Conservation (phyloP, 495 filamentous ascomycete genomes). For the Penicillium simplicissimum region DNA sequence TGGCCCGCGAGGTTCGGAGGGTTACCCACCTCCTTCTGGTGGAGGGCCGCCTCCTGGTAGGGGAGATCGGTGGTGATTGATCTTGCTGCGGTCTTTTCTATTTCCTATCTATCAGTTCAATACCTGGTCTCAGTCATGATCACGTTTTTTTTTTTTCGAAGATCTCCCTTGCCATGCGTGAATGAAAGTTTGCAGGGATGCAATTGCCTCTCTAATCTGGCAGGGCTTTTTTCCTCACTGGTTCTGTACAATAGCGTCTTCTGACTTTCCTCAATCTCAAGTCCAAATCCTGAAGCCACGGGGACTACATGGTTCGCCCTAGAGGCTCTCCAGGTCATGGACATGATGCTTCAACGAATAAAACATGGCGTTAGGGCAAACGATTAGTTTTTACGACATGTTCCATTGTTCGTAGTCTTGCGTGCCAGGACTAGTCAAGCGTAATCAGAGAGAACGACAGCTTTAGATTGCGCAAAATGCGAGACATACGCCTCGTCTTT, state of each 20-base stretch:
- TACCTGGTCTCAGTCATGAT: conserved; percentile 12
- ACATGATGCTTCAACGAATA: conserved; percentile 4
- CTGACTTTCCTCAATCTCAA: conserved; percentile 8
- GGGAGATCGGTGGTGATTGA: conserved; percentile 28
- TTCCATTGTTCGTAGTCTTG: neutral
- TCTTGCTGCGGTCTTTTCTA: conserved; percentile 6
- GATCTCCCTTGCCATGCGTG: neutral
- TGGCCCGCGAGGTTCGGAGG: conserved; percentile 37
- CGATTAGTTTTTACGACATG: neutral
- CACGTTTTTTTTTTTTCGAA: conserved; percentile 3
- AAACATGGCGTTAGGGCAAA: conserved; percentile 2
- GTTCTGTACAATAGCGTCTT: conserved; percentile 30
- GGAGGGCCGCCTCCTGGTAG: conserved; percentile 25
- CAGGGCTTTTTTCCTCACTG: conserved; percentile 7
- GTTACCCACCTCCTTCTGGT: conserved; percentile 32
- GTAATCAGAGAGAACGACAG: neutral
- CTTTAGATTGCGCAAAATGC: neutral
- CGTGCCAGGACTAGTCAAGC: too few relatives aligned
- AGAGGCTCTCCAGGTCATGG: neutral
- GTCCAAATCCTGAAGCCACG: neutral
- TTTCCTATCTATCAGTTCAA: conserved; percentile 15
- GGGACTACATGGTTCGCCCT: neutral
- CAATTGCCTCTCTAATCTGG: neutral
- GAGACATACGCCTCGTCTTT: neutral
- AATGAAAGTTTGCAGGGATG: neutral